Evolutionary conservation across 345 rosid genomes (phyloP).

Genomic region (Murraya koenigii): DNA sequence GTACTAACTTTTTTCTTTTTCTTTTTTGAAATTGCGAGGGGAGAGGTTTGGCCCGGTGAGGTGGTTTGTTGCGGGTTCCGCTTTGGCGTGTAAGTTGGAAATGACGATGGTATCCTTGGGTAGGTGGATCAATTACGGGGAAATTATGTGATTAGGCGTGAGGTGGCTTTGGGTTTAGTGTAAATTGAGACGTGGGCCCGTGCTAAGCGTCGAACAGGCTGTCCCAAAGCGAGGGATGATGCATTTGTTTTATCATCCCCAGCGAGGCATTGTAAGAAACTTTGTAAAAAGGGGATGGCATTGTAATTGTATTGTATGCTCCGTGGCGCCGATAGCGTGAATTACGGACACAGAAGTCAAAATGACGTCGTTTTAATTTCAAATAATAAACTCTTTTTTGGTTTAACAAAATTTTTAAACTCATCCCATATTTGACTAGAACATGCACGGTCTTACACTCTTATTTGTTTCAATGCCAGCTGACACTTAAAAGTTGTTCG

Average conservation of each 20-base stretch:
- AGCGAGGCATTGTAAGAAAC: neutral
- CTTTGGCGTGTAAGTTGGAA: neutral
- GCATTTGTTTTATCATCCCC: neutral
- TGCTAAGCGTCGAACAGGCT: conserved; percentile 13
- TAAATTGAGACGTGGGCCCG: conserved; percentile 2
- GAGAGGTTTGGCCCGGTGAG: conserved; percentile 28
- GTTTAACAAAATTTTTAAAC: neutral
- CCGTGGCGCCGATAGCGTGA: neutral
- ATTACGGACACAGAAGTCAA: neutral
- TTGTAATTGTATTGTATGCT: neutral
- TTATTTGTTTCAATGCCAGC: too few relatives aligned
- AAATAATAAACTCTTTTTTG: neutral
- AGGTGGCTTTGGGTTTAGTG: conserved; percentile 12
- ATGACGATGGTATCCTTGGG: conserved; percentile 12
- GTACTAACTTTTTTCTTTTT: neutral
- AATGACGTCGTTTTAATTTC: neutral
- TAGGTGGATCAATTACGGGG: neutral
- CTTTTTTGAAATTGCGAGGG: conserved; percentile 19
- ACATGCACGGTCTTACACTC: too few relatives aligned
- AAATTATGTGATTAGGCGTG: neutral
- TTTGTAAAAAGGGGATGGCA: neutral
- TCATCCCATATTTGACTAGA: neutral
- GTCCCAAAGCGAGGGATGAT: neutral
- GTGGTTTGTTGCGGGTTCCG: conserved; percentile 3
- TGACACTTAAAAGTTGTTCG: too few relatives aligned